These are phyloP conservation scores for Penicillium ochrochloron DNA, from an alignment of 495 filamentous ascomycete genomes.

Conservation along the genomic window DNA sequence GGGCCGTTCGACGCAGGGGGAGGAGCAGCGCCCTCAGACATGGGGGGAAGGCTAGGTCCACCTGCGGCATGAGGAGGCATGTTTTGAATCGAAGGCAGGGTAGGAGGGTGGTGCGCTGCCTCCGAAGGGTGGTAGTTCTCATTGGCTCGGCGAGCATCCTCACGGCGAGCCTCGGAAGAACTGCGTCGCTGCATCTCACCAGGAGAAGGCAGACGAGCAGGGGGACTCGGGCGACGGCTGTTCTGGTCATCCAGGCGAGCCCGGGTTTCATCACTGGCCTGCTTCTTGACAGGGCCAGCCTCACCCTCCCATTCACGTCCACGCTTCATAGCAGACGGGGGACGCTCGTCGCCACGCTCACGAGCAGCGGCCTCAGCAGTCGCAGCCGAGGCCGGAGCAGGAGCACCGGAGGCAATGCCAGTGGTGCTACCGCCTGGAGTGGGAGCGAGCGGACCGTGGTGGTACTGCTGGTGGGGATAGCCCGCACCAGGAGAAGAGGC, in stretches of 20 bases:
- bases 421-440: constrained; percentile 68
- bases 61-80: constrained; percentile 62
- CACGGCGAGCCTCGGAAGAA: constrained; percentile 74
- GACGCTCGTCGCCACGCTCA: constrained; percentile 77
- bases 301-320: constrained; percentile 88
- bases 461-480: constrained; percentile 79
- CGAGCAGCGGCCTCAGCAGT: constrained; percentile 77
- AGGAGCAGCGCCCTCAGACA: constrained; percentile 58
- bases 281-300: constrained; percentile 72
- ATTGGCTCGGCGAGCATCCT: constrained; percentile 70
- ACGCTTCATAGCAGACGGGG: constrained; percentile 80
- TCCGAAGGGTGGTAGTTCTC: constrained; percentile 89
- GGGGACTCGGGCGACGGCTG: constrained; percentile 73
- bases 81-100: constrained; percentile 71
- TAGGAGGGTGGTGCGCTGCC: constrained; percentile 82
- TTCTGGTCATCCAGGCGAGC: constrained; percentile 83
- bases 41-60: constrained; percentile 57
- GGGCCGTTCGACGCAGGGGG: constrained; percentile 63
- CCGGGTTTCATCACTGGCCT: constrained; percentile 83
- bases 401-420: constrained; percentile 77
- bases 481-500: constrained; percentile 81
- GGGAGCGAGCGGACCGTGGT: constrained; percentile 69
- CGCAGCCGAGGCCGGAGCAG: constrained; percentile 72
- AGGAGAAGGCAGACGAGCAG: constrained; percentile 62
- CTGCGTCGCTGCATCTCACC: constrained; percentile 73